Evolutionary conservation across 768 basidiomycete genomes (phyloP).

Genomic region (Cytidiella melzeri): DNA sequence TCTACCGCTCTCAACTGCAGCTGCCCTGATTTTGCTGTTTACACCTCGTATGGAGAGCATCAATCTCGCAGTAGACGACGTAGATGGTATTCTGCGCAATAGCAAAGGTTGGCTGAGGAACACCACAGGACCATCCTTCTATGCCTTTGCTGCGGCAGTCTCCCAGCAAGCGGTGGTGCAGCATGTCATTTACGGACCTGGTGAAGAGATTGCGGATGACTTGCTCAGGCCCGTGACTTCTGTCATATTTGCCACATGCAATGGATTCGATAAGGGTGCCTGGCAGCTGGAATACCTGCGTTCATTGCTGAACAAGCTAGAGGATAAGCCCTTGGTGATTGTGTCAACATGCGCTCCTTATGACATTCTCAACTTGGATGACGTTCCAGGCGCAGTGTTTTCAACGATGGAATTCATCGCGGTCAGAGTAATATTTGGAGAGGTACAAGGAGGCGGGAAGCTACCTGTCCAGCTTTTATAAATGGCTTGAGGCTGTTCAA

Average conservation of each 20-base stretch:
- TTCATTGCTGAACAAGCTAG: conserved; percentile 20
- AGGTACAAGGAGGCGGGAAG: conserved; percentile 18
- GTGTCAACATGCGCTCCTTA: conserved; percentile 65
- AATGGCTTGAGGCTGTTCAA: too few relatives aligned
- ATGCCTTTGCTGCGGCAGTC: conserved; percentile 40
- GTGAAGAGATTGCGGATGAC: conserved; percentile 3
- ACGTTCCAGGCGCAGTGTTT: conserved; percentile 31
- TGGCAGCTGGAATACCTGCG: conserved; percentile 48
- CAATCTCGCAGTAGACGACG: conserved; percentile 58
- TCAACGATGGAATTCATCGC: conserved; percentile 59
- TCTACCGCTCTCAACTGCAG: conserved; percentile 27
- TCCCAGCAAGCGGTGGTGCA: conserved; percentile 25
- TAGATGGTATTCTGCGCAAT: conserved; percentile 38
- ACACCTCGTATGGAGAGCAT: conserved; percentile 54
- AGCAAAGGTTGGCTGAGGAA: conserved; percentile 41
- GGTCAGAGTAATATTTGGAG: conserved; percentile 39
- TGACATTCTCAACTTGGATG: conserved; percentile 36
- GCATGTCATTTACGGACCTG: conserved; percentile 41
- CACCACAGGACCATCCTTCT: conserved; percentile 52
- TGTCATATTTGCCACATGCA: conserved; percentile 53
- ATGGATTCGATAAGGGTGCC: conserved; percentile 41
- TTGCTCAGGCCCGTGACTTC: conserved; percentile 12
- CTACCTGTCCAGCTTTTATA: too few relatives aligned
- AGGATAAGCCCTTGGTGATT: conserved; percentile 35
- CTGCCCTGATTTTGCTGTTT: conserved; percentile 31